Base-by-base conservation (phyloP, 2,329 filamentous ascomycete species). In the Beauveria sp. region DNA sequence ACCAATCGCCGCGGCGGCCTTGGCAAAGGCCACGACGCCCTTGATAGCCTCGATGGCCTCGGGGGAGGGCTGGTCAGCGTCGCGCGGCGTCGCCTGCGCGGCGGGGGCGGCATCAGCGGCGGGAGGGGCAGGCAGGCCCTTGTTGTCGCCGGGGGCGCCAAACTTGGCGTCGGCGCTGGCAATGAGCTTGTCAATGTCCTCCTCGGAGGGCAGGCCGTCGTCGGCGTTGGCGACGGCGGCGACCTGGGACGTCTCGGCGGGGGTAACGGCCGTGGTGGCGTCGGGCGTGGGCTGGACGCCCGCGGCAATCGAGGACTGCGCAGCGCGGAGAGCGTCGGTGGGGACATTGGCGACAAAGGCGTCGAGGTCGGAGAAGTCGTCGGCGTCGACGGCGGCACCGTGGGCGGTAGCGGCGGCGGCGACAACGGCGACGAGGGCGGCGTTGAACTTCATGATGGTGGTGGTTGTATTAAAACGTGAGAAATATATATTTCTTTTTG, bases 291-390 rank as follows among this genome's bases (percentile, higher is more conserved):
- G 70, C 41, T 73, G 70, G 53, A 74, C 78, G 20, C 70, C 59
- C 37, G 64, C 66, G 37, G 71, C 69, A 43, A 65, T 71, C 59
- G 73, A 71, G 16, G 40, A 30, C 18, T 43, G 40, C 9, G 41
- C 53, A 10, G 26, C 53, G 12, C 5, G 40, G 22, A 55, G 10
- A n/a, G 41, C 40, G 5, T 67, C 77, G 80, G 53, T 76, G 73
- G 79, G 78, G 65, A 76, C 75, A 44, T 71, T 73, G n/a, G 64
- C 62, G 37, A 77, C 65, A 67, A 78, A 81, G 71, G 74, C 80
- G 55, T 70, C 71, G 22, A 71, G 47, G n/a, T 37, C 74, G 64
- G 77, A 73, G 51, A 76, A 66, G 63, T 71, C 70, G 56, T 69
- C 70, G 67, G 77, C 81, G 59, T 66, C 69, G 67, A 51, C 57